Evolutionary conservation across 2,329 filamentous ascomycete species (phyloP).

Genomic region (Alternaria sp.): DNA sequence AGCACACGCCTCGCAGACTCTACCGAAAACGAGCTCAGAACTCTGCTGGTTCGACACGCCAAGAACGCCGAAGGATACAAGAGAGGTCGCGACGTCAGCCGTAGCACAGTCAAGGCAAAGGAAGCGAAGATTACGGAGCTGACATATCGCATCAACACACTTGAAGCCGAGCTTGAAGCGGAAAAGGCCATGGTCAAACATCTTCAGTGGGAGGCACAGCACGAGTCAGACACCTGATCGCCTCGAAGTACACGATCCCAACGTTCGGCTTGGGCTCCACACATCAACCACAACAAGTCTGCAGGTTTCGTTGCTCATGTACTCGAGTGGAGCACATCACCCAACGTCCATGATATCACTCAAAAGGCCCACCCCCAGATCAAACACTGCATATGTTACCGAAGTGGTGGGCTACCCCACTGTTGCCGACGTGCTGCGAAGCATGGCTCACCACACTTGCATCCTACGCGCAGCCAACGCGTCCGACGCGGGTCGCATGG

Average conservation of each 20-base stretch:
- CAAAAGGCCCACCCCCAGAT: not conserved
- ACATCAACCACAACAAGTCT: not conserved
- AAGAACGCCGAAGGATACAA: constrained; percentile 66
- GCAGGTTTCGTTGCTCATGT: not conserved
- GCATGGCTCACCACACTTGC: not conserved
- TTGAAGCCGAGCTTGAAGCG: constrained; percentile 64
- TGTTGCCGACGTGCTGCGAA: not conserved
- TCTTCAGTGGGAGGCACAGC: constrained; percentile 31
- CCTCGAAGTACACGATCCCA: not conserved
- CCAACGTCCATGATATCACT: not conserved
- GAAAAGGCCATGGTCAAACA: constrained; percentile 52
- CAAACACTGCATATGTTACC: not conserved
- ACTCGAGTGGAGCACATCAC: not conserved
- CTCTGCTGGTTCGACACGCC: constrained; percentile 55
- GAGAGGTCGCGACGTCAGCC: constrained; percentile 69
- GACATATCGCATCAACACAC: constrained; percentile 65
- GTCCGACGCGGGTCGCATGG: not conserved
- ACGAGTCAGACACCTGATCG: constrained; percentile 1
- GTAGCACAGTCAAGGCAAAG: constrained; percentile 67
- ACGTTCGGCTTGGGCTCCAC: not conserved
- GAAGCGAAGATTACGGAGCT: constrained; percentile 71
- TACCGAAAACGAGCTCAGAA: constrained; percentile 21
- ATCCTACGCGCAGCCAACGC: not conserved
- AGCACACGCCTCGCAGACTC: constrained; percentile 43
- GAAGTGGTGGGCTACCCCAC: not conserved